Evolutionary conservation across 495 filamentous ascomycete species (phyloP), one percentile per base, ranked within the genome.

Genomic region (Annulohypoxylon moriforme): DNA sequence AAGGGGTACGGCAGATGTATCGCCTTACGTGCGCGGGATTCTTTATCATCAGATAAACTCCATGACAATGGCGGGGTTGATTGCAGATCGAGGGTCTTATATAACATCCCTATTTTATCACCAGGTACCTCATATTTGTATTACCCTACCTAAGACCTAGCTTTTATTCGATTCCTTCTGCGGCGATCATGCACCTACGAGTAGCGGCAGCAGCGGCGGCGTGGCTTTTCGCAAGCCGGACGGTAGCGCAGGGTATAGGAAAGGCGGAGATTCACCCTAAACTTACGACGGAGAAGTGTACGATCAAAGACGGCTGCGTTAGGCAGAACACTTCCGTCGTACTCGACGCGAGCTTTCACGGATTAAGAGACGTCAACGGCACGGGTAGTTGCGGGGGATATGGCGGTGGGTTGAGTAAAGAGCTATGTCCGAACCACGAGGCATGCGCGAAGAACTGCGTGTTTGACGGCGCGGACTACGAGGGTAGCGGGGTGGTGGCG

Each of bases 311-410:
- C 34, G 86, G 82, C 50, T 92, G 89, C 80, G 83, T 82, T 25
- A 78, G 80, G 34, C 75, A 82, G 56, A 68, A 78, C 25, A 88
- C 85, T 53, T 85, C 83, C 29, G 78, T 93, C 53, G 87, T 89
- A 31, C 80, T 92, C 38, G 90, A 93, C 77, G 76, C 89, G 65
- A 90, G 89, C 76, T 91, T 89, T 85, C 85, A 89, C 24, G 89
- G 86, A 87, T 74, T 89, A 25, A 89, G 90, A 70, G 77, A 78
- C 1, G 80, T 77, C 16, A 76, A 77, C 36, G 81, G 82, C 55
- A 86, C 83, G 70, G 86, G 82, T 31, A 86, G 82, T 50, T 86
- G 87, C 70, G 78, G 78, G 11, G 64, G 66, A 0, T 73, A 72
- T 13, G 52, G 60, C 25, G 65, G 60, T 7, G 67, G 53, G 29